phyloP scores from a whole-genome alignment of 164 flowering plant genomes.

The Liriodendron chinense region DNA sequence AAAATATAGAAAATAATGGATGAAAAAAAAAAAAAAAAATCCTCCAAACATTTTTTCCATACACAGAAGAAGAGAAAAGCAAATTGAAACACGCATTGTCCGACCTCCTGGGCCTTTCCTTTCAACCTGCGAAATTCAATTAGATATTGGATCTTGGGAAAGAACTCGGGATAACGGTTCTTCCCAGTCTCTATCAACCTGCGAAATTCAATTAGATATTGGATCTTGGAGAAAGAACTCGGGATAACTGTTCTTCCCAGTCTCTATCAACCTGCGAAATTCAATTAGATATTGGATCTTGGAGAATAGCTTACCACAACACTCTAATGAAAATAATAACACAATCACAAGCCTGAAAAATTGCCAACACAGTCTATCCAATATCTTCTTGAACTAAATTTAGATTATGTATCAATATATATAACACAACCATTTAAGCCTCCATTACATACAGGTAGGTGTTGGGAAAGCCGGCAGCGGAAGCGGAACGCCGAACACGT shows the following conservation, averaged over 20 bases:
- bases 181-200: conserved; percentile 49
- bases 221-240: background rate
- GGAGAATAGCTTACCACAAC: background rate
- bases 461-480: too few species aligned
- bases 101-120: conserved; percentile 29
- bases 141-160: background rate
- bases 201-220: conserved; percentile 9
- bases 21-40: background rate
- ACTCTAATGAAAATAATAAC: background rate
- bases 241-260: too few species aligned
- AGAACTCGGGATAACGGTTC: too few species aligned
- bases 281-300: background rate
- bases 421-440: conserved; percentile 72
- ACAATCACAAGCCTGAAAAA: background rate
- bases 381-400: conserved; percentile 80
- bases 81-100: too few species aligned
- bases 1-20: conserved; percentile 18
- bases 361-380: conserved; percentile 38
- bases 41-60: background rate
- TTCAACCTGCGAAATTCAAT: conserved; percentile 44
- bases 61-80: background rate
- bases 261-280: conserved; percentile 52
- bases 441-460: conserved; percentile 57
- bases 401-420: conserved; percentile 80
- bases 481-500: too few species aligned